Evolutionary conservation across 441 rosid genomes (phyloP), one percentile per base, ranked within the genome.

Genomic region (Syzygium syzygioides): DNA sequence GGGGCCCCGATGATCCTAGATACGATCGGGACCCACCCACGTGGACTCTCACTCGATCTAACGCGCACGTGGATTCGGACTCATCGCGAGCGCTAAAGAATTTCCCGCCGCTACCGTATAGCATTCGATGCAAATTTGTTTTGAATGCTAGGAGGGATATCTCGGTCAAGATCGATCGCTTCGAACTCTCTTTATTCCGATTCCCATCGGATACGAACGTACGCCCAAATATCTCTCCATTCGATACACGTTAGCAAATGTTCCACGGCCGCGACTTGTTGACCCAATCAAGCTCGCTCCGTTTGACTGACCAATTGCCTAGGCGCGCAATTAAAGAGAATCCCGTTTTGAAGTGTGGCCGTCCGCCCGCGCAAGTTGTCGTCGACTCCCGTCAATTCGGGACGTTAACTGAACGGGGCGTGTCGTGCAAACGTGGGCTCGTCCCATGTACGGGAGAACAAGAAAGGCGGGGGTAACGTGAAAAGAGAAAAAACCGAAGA

Each of bases 101-200:
- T 30, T 17, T 32, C 2, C 41, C 23, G 11, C 13, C 19, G 0
- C 76, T 0, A 7, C 13, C 11, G 5, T n/a, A 7, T 7, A 62
- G 71, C 68, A 14, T 62, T 62, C 15, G 6, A 4, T 26, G 0
- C 0, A 30, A 62, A n/a, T 62, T 14, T 62, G 34, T 7, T n/a
- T 3, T 5, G n/a, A 32, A 62, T n/a, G 0, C 37, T 0, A 62
- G 37, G n/a, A 62, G 1, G 4, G 71, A 3, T 2, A 18, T 62
- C 64, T 0, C 2, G 8, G 6, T 6, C 0, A 4, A 19, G 45
- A 32, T 20, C 6, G 5, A 11, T 2, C 4, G 79, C 79, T 66
- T 66, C 37, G 13, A 32, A 66, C 15, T 0, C 71, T 64, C 71
- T 2, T 30, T 14, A 62, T 3, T 62, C n/a, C n/a, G 14, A 3